phyloP scores from a whole-genome alignment of 1,284 basidiomycete species.

The Puccinia polysora region DNA sequence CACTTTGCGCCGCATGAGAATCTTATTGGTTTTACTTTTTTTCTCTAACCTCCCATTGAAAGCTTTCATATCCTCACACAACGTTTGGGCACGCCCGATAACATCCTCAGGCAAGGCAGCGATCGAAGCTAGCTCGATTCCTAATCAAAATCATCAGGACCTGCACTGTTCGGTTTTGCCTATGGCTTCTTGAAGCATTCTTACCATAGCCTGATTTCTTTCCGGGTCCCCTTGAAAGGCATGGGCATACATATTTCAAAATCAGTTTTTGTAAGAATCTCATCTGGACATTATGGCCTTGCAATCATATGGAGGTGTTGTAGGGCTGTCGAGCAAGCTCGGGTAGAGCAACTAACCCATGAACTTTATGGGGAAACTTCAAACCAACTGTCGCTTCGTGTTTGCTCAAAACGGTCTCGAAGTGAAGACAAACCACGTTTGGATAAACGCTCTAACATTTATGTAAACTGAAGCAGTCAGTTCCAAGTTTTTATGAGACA shows the following conservation, averaged over 20 bases:
- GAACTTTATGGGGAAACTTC: conserved; percentile 41
- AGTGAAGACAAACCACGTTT: conserved; percentile 42
- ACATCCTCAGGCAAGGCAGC: conserved; percentile 35
- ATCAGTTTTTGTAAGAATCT: no score
- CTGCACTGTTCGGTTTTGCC: no score
- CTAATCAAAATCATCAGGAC: neutral
- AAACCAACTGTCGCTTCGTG: conserved; percentile 19
- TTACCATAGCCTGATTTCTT: conserved; percentile 38
- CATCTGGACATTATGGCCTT: neutral
- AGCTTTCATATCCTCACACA: neutral
- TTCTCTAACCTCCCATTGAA: neutral
- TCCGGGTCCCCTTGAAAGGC: conserved; percentile 12
- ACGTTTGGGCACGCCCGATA: conserved; percentile 15
- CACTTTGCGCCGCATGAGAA: conserved; percentile 20
- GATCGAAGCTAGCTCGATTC: conserved; percentile 39
- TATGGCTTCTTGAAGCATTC: neutral
- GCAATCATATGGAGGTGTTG: neutral
- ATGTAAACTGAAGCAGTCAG: neutral
- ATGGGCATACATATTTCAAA: neutral
- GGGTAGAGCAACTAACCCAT: conserved; percentile 9
- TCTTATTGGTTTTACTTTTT: conserved; percentile 12
- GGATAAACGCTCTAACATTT: conserved; percentile 39
- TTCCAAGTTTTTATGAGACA: neutral
- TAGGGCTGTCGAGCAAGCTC: neutral
- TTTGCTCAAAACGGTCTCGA: conserved; percentile 36